Evolutionary conservation across 768 basidiomycete genomes (phyloP).

Genomic region (Hygrocybe punicea): DNA sequence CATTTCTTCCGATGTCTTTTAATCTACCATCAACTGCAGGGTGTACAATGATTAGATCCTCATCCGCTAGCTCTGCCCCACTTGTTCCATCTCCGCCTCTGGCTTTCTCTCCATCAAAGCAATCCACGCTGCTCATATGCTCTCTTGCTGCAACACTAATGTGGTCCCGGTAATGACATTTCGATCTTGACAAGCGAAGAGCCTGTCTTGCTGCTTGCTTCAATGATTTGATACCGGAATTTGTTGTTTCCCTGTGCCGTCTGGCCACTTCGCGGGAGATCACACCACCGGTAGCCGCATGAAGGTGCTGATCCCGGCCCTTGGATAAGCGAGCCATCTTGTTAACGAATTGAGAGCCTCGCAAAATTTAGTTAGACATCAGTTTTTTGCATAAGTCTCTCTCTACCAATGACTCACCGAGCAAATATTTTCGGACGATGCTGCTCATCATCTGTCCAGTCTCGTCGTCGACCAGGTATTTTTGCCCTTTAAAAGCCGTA

Average conservation of each 20-base stretch:
- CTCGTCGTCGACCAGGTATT: constrained; percentile 79
- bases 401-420: constrained; percentile 49
- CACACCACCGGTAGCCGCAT: constrained; percentile 42
- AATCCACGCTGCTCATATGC: constrained; percentile 77
- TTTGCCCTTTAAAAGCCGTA: constrained; percentile 57
- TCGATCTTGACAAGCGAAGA: constrained; percentile 46
- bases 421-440: constrained; percentile 78
- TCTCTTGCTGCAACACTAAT: constrained; percentile 60
- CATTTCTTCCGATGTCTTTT: constrained; percentile 46
- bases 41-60: constrained; percentile 55
- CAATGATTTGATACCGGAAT: constrained; percentile 32
- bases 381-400: neutral
- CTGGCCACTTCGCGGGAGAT: constrained; percentile 49
- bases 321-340: constrained; percentile 46
- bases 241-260: constrained; percentile 31
- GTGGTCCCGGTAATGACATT: constrained; percentile 54
- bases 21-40: constrained; percentile 68
- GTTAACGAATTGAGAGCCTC: constrained; percentile 75
- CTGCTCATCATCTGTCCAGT: constrained; percentile 72
- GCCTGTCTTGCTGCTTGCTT: constrained; percentile 42
- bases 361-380: constrained; percentile 4
- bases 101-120: constrained; percentile 56
- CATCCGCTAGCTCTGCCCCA: constrained; percentile 25
- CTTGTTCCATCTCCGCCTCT: constrained; percentile 34
- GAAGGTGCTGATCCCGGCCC: constrained; percentile 32